phyloP scores from a whole-genome alignment of 2,329 filamentous ascomycete genomes.

The Colletotrichum camelliae region DNA sequence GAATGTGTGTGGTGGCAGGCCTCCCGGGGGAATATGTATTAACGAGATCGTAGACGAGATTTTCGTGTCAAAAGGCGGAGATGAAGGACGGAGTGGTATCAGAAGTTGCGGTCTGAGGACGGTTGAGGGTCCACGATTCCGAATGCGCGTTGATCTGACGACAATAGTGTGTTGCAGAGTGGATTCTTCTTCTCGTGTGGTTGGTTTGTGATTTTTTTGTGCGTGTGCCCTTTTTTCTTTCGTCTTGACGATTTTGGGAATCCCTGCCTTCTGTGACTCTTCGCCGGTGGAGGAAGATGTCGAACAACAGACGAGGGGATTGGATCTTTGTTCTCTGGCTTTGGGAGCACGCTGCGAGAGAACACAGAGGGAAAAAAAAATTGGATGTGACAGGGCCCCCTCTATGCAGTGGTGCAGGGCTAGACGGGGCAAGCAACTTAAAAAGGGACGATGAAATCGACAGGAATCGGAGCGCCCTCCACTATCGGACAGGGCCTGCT shows the following conservation, averaged over 20 bases:
- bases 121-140: not conserved
- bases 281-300: not conserved
- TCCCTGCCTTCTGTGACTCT: not conserved
- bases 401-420: not conserved
- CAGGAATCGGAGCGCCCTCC: not conserved
- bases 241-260: not conserved
- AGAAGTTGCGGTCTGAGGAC: conserved; percentile 14
- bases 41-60: conserved; percentile 9
- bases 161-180: conserved; percentile 7
- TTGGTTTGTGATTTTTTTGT: not conserved
- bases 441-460: conserved; percentile 3
- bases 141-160: conserved; percentile 15
- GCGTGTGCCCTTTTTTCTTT: not conserved
- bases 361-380: not conserved
- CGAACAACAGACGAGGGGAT: not conserved
- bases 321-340: not conserved
- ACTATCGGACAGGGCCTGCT: not conserved
- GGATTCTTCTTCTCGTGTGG: not conserved
- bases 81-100: conserved; percentile 4
- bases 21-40: not conserved
- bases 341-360: not conserved
- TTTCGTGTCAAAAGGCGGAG: conserved; percentile 8
- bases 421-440: not conserved
- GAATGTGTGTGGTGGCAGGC: not conserved
- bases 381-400: not conserved